Conservation (phyloP, 2,329 filamentous ascomycete genomes). For the Berkeleyomyces rouxiae region DNA sequence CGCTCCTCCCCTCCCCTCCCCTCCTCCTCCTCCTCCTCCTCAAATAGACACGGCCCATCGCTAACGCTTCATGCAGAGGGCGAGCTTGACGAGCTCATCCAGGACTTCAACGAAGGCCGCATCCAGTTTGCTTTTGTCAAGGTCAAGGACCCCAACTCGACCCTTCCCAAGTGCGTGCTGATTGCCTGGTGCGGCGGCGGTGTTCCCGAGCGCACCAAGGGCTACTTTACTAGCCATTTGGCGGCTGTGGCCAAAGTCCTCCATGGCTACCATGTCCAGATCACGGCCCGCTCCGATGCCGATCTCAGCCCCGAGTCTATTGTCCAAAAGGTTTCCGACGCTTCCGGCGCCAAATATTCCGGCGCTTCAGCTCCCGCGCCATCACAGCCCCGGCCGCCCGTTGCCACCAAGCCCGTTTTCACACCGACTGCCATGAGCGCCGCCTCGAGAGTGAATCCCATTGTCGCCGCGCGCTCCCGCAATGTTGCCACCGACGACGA, state of each 20-base stretch:
- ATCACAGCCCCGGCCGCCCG: constrained; percentile 32
- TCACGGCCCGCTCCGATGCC: constrained; percentile 80
- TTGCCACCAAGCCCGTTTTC: constrained; percentile 81
- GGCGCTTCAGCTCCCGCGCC: constrained; percentile 39
- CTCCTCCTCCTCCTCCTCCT: background rate
- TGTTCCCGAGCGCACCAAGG: constrained; percentile 95
- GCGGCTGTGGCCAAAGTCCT: constrained; percentile 80
- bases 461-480: constrained; percentile 47
- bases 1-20: background rate
- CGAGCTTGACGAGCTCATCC: constrained; percentile 73
- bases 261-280: constrained; percentile 94
- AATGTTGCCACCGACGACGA: constrained; percentile 55
- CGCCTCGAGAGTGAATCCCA: constrained; percentile 45
- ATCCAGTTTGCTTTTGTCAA: constrained; percentile 96
- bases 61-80: constrained; percentile 44
- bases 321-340: constrained; percentile 83
- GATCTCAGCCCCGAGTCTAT: constrained; percentile 80
- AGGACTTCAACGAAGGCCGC: constrained; percentile 92
- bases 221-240: constrained; percentile 92
- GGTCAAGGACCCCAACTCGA: constrained; percentile 85
- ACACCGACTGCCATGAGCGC: constrained; percentile 49
- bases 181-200: constrained; percentile 96
- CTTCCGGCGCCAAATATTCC: constrained; percentile 89
- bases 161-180: constrained; percentile 77
- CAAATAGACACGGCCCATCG: background rate